phyloP scores from a whole-genome alignment of 805 yeast genomes.

The Metschnikowia aberdeeniae region DNA sequence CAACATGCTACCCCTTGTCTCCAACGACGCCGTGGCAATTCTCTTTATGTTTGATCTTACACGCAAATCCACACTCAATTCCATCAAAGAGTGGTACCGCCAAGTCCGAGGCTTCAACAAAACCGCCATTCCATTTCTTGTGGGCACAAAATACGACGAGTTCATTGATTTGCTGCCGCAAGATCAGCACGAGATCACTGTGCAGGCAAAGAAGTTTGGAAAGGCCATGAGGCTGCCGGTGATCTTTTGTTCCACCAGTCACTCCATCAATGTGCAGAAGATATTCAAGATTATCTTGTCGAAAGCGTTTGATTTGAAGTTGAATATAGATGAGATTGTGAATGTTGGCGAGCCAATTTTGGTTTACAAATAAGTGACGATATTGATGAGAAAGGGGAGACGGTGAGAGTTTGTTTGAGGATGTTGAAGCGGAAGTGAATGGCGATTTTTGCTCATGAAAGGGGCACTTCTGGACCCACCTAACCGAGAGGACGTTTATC shows the following conservation, averaged over 20 bases:
- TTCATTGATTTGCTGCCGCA: slow-evolving; percentile 74
- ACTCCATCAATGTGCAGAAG: slow-evolving; percentile 89
- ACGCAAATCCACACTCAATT: slow-evolving; percentile 75
- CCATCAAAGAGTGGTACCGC: slow-evolving; percentile 93
- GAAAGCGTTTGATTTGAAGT: slow-evolving; percentile 81
- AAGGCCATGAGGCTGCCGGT: slow-evolving; percentile 83
- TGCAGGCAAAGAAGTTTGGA: slow-evolving; percentile 79
- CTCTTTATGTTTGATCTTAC: slow-evolving; percentile 86
- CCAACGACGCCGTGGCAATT: slow-evolving; percentile 88
- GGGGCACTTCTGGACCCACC: too few species aligned
- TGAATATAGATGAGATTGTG: slow-evolving; percentile 78
- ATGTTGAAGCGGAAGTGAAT: too few species aligned
- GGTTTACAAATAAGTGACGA: slow-evolving; percentile 44
- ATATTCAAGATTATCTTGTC: slow-evolving; percentile 87
- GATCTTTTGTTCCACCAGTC: slow-evolving; percentile 86
- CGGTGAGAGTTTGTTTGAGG: too few species aligned
- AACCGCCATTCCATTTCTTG: slow-evolving; percentile 84
- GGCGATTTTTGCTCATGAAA: too few species aligned
- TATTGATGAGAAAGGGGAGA: not conserved
- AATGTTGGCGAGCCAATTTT: slow-evolving; percentile 90
- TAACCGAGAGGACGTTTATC: too few species aligned
- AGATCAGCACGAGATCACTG: slow-evolving; percentile 81
- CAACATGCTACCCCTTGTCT: slow-evolving; percentile 90
- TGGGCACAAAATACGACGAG: slow-evolving; percentile 91
- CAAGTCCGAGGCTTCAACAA: slow-evolving; percentile 86